These are phyloP conservation scores for Ambrosiella xylebori DNA, from an alignment of 2,329 filamentous ascomycete genomes.

Conservation along the genomic window DNA sequence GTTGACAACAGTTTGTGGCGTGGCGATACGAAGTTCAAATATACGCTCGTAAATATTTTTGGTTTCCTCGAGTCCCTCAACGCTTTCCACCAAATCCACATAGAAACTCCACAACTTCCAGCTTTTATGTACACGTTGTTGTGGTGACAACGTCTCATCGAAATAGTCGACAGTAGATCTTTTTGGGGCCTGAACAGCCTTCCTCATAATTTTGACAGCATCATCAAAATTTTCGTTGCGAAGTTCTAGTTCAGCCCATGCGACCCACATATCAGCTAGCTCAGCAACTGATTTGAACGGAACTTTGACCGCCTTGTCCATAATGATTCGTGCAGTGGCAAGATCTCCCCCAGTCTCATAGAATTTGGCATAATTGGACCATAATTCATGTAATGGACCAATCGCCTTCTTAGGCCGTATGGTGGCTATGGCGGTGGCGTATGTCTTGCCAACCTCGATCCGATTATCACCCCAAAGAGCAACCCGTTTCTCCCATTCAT, in stretches of 20 bases:
- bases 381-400: conserved; percentile 84
- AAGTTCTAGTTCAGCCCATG: conserved; percentile 97
- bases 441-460: conserved; percentile 78
- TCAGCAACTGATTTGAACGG: conserved; percentile 96
- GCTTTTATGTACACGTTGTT: conserved; percentile 94
- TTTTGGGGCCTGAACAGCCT: conserved; percentile 92
- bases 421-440: conserved; percentile 81
- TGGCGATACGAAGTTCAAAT: conserved; percentile 94
- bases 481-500: conserved; percentile 96
- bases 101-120: conserved; percentile 99
- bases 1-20: conserved; percentile 95
- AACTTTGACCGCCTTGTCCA: conserved; percentile 96
- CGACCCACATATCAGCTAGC: conserved; percentile 94
- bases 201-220: conserved; percentile 89
- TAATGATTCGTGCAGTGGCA: conserved; percentile 71
- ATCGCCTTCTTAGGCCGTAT: conserved; percentile 89
- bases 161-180: conserved; percentile 98
- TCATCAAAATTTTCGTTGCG: conserved; percentile 91
- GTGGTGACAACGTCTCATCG: conserved; percentile 80
- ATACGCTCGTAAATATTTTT: conserved; percentile 92
- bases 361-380: conserved; percentile 93
- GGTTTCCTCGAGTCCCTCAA: conserved; percentile 78
- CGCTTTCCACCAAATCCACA: conserved; percentile 90
- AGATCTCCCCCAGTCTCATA: conserved; percentile 82
- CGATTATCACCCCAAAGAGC: conserved; percentile 90